Evolutionary conservation across 2,329 filamentous ascomycete species (phyloP).

Genomic region (Trichophyton mentagrophytes): DNA sequence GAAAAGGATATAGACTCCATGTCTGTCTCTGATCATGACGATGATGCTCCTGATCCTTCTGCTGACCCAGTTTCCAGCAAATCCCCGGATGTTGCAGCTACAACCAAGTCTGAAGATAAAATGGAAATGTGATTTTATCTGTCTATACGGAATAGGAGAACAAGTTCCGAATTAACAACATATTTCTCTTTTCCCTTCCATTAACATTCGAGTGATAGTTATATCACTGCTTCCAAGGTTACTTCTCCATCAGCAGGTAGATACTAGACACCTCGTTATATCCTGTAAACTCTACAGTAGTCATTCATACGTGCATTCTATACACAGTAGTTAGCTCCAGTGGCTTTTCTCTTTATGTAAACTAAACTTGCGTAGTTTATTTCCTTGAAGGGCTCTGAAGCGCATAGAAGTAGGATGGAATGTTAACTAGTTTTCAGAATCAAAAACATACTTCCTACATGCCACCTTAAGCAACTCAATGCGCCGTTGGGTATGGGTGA

Average conservation of each 20-base stretch:
- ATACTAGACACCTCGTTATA: too few relatives aligned
- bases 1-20: neutral
- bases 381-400: too few relatives aligned
- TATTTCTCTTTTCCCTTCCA: too few relatives aligned
- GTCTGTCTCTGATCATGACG: neutral
- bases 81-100: neutral
- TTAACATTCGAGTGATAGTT: too few relatives aligned
- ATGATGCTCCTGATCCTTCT: neutral
- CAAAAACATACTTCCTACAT: slow-evolving; percentile 45
- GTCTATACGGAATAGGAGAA: neutral
- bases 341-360: too few relatives aligned
- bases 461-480: slow-evolving; percentile 51
- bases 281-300: too few relatives aligned
- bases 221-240: too few relatives aligned
- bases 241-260: too few relatives aligned
- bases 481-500: slow-evolving; percentile 65
- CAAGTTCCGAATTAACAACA: neutral
- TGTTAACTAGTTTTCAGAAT: neutral
- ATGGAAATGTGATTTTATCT: neutral
- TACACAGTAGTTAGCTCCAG: too few relatives aligned
- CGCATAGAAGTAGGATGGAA: neutral
- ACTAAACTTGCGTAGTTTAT: too few relatives aligned
- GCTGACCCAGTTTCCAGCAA: neutral
- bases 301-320: too few relatives aligned
- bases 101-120: neutral